Base-by-base conservation (phyloP, 768 basidiomycete genomes). In the Phylloporus arenicola region DNA sequence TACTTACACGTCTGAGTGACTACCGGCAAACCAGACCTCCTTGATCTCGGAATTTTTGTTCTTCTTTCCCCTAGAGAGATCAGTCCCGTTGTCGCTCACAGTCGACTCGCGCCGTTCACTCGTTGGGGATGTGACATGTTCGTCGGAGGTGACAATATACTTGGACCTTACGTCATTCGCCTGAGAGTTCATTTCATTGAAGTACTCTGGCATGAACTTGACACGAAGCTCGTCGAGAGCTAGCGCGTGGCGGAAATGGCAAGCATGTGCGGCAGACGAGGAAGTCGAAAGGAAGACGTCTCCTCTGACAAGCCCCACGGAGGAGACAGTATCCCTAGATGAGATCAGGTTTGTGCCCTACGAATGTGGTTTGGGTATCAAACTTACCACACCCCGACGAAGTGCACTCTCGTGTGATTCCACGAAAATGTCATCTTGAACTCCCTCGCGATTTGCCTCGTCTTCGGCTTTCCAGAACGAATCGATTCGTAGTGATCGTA, bases 11-110 rank as follows among this genome's bases (percentile, higher is more conserved):
- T 74, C 73, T 19, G 62, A 59, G 30, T 74, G 75, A 27, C 68
- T 60, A 1, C 74, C 82, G 1, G 81, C 68, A 59, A 86, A 85
- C 83, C 84, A 86, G 2, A 86, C 84, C 58, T 86, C 83, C 47
- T 78, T 72, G n/a, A 83, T 52, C 2, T 65, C 61, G n/a, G 52
- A 19, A 3, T 42, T 20, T 27, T 29, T 35, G 38, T 31, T 30
- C 29, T 34, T 50, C 14, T 17, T 34, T 2, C 9, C 7, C 29
- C 30, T 42, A n/a, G 52, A 50, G 25, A 9, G 2, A 33, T 22
- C 4, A 6, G 44, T 47, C 17, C 16, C 31, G 10, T n/a, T 35
- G 20, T 52, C 50, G 22, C 43, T 46, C 7, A 9, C n/a, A 29
- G 17, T 33, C 24, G 48, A 37, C 24, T 9, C 13, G 4, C 25